Percentiles rank a stretch among this genome's conserved stretches.
These are phyloP conservation scores for Barnettozyma sp. DNA, from an alignment of 805 yeast species.

Conservation along the genomic window DNA sequence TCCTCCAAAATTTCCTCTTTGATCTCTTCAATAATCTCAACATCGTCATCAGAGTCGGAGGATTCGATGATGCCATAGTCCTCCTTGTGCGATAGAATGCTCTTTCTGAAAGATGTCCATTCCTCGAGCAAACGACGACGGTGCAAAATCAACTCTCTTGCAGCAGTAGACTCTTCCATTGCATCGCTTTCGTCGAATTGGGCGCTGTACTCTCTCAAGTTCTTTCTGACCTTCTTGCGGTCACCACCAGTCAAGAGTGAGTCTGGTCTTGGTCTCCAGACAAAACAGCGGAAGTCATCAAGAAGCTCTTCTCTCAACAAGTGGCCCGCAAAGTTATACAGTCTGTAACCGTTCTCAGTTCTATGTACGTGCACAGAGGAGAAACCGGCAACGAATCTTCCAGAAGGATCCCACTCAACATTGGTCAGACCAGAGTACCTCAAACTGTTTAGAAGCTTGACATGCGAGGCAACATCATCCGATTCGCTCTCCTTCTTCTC, in stretches of 20 bases:
- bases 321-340: constrained; percentile 80
- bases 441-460: constrained; percentile 43
- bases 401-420: constrained; percentile 92
- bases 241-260: constrained; percentile 69
- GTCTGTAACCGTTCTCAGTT: constrained; percentile 84
- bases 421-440: constrained; percentile 75
- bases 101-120: constrained; percentile 76
- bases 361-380: constrained; percentile 80
- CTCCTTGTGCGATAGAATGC: constrained; percentile 40
- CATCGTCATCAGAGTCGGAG: constrained; percentile 50
- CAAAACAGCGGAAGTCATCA: constrained; percentile 80
- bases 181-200: constrained; percentile 93
- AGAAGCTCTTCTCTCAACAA: constrained; percentile 66
- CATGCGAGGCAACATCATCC: constrained; percentile 28
- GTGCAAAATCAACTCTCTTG: constrained; percentile 78
- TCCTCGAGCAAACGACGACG: constrained; percentile 78
- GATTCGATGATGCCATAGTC: constrained; percentile 40
- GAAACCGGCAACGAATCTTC: constrained; percentile 84
- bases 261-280: constrained; percentile 97
- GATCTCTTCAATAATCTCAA: constrained; percentile 73
- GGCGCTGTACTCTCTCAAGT: constrained; percentile 80
- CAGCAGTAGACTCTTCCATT: constrained; percentile 90
- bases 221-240: constrained; percentile 85
- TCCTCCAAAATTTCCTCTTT: constrained; percentile 60
- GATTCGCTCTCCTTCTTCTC: constrained; percentile 41